Evolutionary conservation across 345 rosid genomes (phyloP), one percentile per base, ranked within the genome.

Genomic region (Mallotus nudiflorus): DNA sequence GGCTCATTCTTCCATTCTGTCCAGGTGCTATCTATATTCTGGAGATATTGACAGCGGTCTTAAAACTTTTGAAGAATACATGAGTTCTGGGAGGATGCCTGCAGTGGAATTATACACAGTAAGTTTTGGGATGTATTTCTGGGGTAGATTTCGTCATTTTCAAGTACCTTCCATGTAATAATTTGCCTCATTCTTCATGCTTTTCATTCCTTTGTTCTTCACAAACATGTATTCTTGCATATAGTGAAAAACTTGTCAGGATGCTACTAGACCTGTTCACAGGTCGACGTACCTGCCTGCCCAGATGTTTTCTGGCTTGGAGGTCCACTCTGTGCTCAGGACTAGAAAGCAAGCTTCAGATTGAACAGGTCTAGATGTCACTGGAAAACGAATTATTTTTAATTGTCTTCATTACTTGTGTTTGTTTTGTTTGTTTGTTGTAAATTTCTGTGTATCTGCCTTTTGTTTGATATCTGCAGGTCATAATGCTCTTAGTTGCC

Each of bases 11-110:
- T 37, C 31, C 29, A 18, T 52, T 64, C 66, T 73, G n/a, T 69
- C 42, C 75, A 95, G 99, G 86, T 95, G 99, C 82, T 88, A 95
- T 81, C 78, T 90, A 64, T 83, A 71, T 62, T 70, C 88, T 52
- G 89, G 94, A 70, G 92, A 95, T 77, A 73, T 92, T 25, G 88
- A 90, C 62, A 85, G 70, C 37, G 97, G 89, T 83, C 84, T 78
- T 78, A 79, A 80, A 83, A 27, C 56, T 65, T 89, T 89, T 81
- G 84, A 85, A 73, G 90, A 90, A 28, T 78, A 82, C 85, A 65
- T 87, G 81, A 82, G 51, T 27, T 72, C 90, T 65, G 85, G 82
- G 74, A 92, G 65, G 81, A 53, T 72, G 53, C 84, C 85, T 25
- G 56, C 59, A 1, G 42, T 77, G 9, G 99, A 90, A 72, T 84